A percentile compares a stretch with the other conserved stretches of the same genome.
Evolutionary conservation across 129 eudicot species (phyloP).

Genomic region (Oenanthe sinensis): DNA sequence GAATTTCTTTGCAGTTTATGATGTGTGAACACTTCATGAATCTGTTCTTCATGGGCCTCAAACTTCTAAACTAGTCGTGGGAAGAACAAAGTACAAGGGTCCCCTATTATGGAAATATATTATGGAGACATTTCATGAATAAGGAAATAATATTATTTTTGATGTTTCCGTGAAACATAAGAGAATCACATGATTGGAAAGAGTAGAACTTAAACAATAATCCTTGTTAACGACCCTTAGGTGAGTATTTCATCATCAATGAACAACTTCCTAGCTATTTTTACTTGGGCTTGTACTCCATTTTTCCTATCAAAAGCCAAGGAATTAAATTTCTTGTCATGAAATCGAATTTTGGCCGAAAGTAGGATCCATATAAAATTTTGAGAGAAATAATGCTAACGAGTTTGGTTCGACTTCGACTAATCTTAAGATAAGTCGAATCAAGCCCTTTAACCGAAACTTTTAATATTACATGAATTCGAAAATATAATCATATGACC

Average conservation of each 20-base stretch:
- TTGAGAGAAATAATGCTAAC: too few species aligned
- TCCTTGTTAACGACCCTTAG: background rate
- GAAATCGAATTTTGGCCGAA: too few species aligned
- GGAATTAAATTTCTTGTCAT: background rate
- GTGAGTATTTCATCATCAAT: background rate
- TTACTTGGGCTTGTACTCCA: background rate
- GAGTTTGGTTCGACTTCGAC: too few species aligned
- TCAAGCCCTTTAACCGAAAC: too few species aligned
- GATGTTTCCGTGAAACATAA: slow-evolving; percentile 15
- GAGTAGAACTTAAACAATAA: background rate
- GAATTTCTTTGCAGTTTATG: slow-evolving; percentile 1
- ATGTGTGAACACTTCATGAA: background rate
- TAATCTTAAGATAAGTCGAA: too few species aligned
- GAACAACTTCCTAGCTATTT: background rate
- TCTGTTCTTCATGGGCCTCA: slow-evolving; percentile 2
- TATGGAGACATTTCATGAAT: slow-evolving; percentile 22
- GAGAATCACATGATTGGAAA: slow-evolving; percentile 13
- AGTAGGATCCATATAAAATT: too few species aligned
- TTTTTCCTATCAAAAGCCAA: background rate
- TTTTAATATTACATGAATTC: too few species aligned
- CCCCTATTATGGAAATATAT: slow-evolving; percentile 15
- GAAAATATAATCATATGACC: too few species aligned
- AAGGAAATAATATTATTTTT: background rate
- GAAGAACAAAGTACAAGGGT: slow-evolving; percentile 20
- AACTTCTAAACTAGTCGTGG: slow-evolving; percentile 17